Percentiles rank a stretch among this genome's conserved stretches.
Evolutionary conservation across 768 basidiomycete species (phyloP).

Genomic region (Kwoniella heveanensis): DNA sequence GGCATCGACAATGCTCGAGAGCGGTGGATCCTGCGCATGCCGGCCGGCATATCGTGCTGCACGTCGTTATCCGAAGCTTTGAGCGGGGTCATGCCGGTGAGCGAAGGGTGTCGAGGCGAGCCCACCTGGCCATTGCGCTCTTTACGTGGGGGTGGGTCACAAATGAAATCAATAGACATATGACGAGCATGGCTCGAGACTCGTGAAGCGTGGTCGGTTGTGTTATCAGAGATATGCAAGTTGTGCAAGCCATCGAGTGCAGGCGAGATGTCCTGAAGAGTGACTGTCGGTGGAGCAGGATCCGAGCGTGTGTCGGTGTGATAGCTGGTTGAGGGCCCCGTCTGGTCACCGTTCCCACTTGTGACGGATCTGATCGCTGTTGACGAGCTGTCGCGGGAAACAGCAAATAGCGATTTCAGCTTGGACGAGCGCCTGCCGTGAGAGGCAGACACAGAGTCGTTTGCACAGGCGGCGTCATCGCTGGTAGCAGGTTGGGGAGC

Average conservation of each 20-base stretch:
- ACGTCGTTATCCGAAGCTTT: not conserved
- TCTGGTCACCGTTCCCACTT: not conserved
- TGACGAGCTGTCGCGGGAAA: conserved; percentile 20
- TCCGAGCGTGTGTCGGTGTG: not conserved
- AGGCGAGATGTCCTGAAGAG: not conserved
- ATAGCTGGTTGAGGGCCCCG: not conserved
- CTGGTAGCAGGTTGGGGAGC: not conserved
- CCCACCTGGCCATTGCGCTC: not conserved
- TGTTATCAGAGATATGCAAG: not conserved
- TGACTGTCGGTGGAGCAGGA: not conserved
- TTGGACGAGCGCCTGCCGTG: not conserved
- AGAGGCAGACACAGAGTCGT: not conserved
- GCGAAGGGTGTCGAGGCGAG: not conserved
- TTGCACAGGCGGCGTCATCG: not conserved
- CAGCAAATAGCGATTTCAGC: conserved; percentile 19
- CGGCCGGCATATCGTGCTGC: not conserved
- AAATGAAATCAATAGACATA: not conserved
- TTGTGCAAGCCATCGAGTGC: not conserved
- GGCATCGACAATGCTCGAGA: conserved; percentile 12
- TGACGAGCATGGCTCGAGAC: not conserved
- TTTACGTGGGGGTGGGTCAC: no score
- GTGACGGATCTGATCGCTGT: conserved; percentile 15
- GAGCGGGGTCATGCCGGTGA: not conserved
- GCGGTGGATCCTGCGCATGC: not conserved
- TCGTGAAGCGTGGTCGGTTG: not conserved